Conservation (phyloP, 2,329 filamentous ascomycete genomes). For the Penicillium sp. region DNA sequence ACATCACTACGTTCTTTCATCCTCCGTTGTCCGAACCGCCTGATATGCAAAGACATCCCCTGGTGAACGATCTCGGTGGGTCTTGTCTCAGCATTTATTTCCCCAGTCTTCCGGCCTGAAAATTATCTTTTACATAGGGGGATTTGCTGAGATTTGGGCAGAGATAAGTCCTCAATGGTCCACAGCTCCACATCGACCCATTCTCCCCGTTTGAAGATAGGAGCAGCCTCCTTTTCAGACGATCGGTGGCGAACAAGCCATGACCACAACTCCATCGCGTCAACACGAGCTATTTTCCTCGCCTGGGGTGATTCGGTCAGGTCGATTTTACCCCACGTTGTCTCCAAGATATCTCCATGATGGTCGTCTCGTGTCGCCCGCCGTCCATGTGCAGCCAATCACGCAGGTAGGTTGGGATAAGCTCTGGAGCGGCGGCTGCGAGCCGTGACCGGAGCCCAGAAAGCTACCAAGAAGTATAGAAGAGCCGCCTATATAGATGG, state of each 20-base stretch:
- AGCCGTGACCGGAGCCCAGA: too few species aligned
- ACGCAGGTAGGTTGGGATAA: neutral
- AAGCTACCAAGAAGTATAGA: too few species aligned
- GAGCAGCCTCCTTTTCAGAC: constrained; percentile 4
- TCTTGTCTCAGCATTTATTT: neutral
- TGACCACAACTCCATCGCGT: neutral
- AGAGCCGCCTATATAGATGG: too few species aligned
- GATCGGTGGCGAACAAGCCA: constrained; percentile 1
- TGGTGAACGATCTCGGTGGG: too few species aligned
- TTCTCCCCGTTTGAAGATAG: constrained; percentile 6
- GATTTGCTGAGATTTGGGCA: constrained; percentile 20
- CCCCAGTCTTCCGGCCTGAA: neutral
- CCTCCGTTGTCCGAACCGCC: too few species aligned
- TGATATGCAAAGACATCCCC: too few species aligned
- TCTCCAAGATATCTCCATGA: too few species aligned
- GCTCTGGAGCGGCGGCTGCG: constrained; percentile 13
- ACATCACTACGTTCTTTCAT: too few species aligned
- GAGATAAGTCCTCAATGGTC: constrained; percentile 16
- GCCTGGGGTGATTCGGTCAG: too few species aligned
- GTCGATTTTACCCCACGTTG: too few species aligned
- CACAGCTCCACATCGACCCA: constrained; percentile 19
- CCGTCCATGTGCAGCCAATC: constrained; percentile 6
- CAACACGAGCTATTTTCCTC: neutral
- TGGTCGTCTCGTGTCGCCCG: too few species aligned
- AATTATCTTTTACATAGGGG: constrained; percentile 19